phyloP scores from a whole-genome alignment of 306 rosid species.

The Echinosophora koreensis region DNA sequence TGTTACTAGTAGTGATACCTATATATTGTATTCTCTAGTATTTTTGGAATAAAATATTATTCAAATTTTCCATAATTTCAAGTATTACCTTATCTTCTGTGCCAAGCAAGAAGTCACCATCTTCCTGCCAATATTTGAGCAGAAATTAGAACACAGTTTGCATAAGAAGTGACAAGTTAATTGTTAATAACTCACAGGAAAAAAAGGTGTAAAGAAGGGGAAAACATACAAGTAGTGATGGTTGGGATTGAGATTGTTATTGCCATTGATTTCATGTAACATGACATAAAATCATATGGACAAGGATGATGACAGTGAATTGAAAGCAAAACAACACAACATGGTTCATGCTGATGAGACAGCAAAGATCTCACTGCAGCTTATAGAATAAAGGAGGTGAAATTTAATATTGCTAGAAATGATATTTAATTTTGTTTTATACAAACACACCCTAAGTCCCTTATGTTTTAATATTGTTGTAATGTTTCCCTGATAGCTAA shows the following conservation, averaged over 20 bases:
- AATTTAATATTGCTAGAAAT: neutral
- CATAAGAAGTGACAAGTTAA: constrained; percentile 17
- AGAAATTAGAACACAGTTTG: constrained; percentile 46
- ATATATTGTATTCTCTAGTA: too few species aligned
- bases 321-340: neutral
- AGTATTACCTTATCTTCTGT: constrained; percentile 81
- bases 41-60: too few species aligned
- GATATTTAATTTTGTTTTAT: neutral
- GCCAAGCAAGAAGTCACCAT: constrained; percentile 81
- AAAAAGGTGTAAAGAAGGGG: constrained; percentile 17
- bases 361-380: neutral
- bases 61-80: too few species aligned
- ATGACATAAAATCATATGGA: constrained; percentile 9
- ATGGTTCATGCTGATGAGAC: constrained; percentile 1
- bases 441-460: neutral
- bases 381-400: neutral
- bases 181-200: neutral
- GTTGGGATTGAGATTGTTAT: neutral
- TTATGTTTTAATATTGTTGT: too few species aligned
- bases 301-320: neutral
- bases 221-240: constrained; percentile 9
- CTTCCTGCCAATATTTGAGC: constrained; percentile 71
- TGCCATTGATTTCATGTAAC: constrained; percentile 3
- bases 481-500: neutral
- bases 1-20: too few species aligned